These are phyloP conservation scores for Aspergillus novofumigatus DNA, from an alignment of 2,329 filamentous ascomycete species.

Conservation along the genomic window DNA sequence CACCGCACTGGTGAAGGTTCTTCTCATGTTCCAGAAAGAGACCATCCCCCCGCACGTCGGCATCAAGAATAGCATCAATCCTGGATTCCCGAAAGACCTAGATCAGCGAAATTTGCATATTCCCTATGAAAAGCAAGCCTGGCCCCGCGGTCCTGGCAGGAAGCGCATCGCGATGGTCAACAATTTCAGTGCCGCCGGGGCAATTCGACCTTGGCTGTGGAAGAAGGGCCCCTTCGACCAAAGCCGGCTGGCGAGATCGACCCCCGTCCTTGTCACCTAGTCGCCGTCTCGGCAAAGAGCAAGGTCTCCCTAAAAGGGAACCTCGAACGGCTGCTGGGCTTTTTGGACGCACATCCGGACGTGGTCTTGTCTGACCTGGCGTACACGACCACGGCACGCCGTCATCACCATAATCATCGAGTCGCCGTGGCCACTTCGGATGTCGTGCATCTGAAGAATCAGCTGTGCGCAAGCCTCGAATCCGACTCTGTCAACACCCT, in stretches of 20 bases:
- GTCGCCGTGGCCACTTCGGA: background rate
- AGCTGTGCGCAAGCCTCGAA: too few relatives aligned
- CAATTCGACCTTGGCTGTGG: conserved; percentile 61
- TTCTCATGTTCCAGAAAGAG: conserved; percentile 62
- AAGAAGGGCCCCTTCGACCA: conserved; percentile 48
- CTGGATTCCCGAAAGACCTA: conserved; percentile 25
- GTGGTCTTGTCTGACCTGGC: conserved; percentile 52
- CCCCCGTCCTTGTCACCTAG: conserved; percentile 47
- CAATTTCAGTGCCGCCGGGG: conserved; percentile 53
- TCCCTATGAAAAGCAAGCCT: conserved; percentile 39
- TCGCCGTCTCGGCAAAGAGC: conserved; percentile 56
- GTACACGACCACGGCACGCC: conserved; percentile 61
- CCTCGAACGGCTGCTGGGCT: conserved; percentile 49
- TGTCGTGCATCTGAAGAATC: too few relatives aligned
- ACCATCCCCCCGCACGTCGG: conserved; percentile 63
- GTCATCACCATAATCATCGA: conserved; percentile 28
- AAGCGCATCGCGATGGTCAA: conserved; percentile 44
- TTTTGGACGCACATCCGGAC: conserved; percentile 24
- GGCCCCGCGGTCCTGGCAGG: conserved; percentile 17
- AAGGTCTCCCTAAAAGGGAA: conserved; percentile 46
- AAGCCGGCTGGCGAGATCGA: conserved; percentile 44
- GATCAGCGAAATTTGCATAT: conserved; percentile 27
- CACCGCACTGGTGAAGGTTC: conserved; percentile 53
- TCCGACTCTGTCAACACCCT: too few relatives aligned
- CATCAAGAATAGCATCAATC: conserved; percentile 52